phyloP scores from a whole-genome alignment of 345 rosid genomes.

The Melaleuca alternifolia region DNA sequence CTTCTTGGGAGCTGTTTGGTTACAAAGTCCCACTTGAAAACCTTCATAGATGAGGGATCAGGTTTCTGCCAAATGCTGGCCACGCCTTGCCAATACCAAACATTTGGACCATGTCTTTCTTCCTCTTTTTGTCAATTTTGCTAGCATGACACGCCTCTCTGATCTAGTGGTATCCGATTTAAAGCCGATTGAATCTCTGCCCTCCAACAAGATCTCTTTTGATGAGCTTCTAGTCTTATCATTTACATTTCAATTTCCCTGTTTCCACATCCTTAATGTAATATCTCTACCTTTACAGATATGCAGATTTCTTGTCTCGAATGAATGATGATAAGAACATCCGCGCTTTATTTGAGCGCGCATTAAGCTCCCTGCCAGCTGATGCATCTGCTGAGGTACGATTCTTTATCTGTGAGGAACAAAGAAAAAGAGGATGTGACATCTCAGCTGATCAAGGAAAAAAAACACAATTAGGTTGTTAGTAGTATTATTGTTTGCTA shows the following conservation, averaged over 20 bases:
- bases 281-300: conserved; percentile 33
- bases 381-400: conserved; percentile 89
- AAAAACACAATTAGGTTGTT: not conserved
- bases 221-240: not conserved
- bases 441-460: not conserved
- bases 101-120: not conserved
- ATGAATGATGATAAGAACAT: conserved; percentile 91
- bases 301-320: conserved; percentile 87
- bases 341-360: conserved; percentile 90
- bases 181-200: not conserved
- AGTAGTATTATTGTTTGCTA: not conserved
- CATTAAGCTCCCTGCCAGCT: conserved; percentile 76
- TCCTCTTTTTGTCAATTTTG: not conserved
- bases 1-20: not conserved
- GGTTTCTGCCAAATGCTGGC: not conserved
- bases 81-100: not conserved
- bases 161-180: not conserved
- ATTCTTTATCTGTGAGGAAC: not conserved
- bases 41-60: not conserved
- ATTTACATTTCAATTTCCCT: not conserved
- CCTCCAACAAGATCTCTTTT: not conserved
- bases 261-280: not conserved
- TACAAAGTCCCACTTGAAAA: not conserved
- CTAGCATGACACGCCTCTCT: not conserved
- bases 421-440: not conserved